Evolutionary conservation across 2,329 filamentous ascomycete species (phyloP).

Genomic region (Akanthomyces dipterigenus): DNA sequence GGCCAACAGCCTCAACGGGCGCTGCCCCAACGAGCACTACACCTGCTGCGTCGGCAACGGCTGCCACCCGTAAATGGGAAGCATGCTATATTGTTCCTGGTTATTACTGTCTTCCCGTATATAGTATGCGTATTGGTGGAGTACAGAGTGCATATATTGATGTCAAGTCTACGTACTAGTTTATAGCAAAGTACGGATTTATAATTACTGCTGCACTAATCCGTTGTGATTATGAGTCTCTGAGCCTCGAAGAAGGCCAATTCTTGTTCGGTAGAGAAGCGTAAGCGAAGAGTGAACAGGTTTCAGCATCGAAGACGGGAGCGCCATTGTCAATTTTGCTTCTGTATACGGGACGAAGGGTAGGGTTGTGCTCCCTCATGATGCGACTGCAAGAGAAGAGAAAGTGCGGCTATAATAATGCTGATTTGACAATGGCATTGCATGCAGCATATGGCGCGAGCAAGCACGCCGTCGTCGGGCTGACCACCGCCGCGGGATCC

Average conservation of each 20-base stretch:
- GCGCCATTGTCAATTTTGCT: conserved; percentile 53
- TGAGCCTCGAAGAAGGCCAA: too few species aligned
- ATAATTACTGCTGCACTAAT: too few species aligned
- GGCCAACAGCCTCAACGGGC: conserved; percentile 13
- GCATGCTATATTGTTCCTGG: neutral
- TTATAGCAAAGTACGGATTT: too few species aligned
- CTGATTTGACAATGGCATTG: conserved; percentile 24
- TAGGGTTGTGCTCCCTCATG: neutral
- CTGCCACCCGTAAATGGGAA: neutral
- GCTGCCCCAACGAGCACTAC: conserved; percentile 14
- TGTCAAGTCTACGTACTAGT: too few species aligned
- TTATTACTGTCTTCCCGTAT: neutral
- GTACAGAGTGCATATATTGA: too few species aligned
- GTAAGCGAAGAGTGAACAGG: too few species aligned
- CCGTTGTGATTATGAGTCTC: too few species aligned
- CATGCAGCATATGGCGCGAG: conserved; percentile 33
- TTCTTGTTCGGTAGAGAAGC: too few species aligned
- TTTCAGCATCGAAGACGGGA: conserved; percentile 32
- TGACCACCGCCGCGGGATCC: conserved; percentile 32
- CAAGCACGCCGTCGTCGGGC: conserved; percentile 31
- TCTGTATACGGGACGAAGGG: conserved; percentile 42
- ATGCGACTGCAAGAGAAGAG: too few species aligned
- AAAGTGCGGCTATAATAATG: too few species aligned
- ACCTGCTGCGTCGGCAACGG: conserved; percentile 12
- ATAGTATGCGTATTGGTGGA: too few species aligned